Conservation (phyloP, 306 rosid species). For the Arachis hypogaea region DNA sequence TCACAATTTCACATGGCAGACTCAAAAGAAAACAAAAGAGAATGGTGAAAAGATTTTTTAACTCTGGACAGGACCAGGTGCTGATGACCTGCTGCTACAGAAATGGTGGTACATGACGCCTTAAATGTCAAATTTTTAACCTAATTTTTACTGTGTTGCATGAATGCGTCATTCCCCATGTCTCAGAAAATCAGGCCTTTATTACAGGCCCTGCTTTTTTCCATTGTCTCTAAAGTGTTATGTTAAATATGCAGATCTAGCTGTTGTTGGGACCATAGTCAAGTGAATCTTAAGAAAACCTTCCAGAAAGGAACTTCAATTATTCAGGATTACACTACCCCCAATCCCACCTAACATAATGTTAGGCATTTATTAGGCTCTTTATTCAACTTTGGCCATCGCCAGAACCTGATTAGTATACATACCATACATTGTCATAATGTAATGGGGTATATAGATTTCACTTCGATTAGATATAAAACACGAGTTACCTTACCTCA, state of each 20-base stretch:
- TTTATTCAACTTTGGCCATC: too few relatives aligned
- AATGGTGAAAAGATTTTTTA: not conserved
- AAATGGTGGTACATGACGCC: conserved; percentile 44
- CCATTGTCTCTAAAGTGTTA: conserved; percentile 34
- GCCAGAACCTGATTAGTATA: too few relatives aligned
- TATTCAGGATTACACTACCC: conserved; percentile 46
- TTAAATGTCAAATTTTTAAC: conserved; percentile 45
- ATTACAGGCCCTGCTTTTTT: conserved; percentile 41
- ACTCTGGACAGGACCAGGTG: conserved; percentile 46
- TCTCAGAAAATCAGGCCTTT: conserved; percentile 49
- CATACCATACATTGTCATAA: too few relatives aligned
- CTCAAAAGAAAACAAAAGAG: not conserved
- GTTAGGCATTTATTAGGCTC: conserved; percentile 44
- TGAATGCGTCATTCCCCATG: conserved; percentile 58
- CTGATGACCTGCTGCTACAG: conserved; percentile 40
- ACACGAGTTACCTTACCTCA: not conserved
- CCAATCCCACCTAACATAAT: conserved; percentile 45
- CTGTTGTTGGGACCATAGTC: conserved; percentile 58
- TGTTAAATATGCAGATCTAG: conserved; percentile 51
- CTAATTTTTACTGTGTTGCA: conserved; percentile 41
- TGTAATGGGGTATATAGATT: not conserved
- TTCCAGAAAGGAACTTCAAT: conserved; percentile 45
- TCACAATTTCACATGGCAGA: not conserved
- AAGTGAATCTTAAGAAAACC: conserved; percentile 42
- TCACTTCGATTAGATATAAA: not conserved